These are phyloP conservation scores for Acanthamoeba sp. DNA, from an alignment of 208 protist genomes.

Conservation along the genomic window DNA sequence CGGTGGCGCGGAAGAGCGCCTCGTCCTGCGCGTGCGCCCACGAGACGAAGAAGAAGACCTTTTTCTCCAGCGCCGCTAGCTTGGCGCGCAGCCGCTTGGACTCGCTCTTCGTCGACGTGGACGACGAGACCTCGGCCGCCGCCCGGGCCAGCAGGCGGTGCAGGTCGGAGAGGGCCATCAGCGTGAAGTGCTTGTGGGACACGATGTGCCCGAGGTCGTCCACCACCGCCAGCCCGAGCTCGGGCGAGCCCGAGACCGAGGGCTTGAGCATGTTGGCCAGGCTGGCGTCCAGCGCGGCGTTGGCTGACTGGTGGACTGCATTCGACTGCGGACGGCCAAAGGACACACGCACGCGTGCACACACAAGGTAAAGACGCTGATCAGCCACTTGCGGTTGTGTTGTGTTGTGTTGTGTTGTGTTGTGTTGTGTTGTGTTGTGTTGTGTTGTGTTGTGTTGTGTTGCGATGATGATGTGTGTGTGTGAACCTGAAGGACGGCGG, in stretches of 20 bases:
- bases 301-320: not conserved
- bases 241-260: not conserved
- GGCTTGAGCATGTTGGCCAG: slow-evolving; percentile 1
- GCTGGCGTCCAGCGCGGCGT: not conserved
- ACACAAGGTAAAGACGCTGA: no score
- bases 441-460: no score
- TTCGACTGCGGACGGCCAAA: not conserved
- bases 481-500: not conserved
- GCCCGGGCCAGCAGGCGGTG: not conserved
- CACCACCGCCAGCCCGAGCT: not conserved
- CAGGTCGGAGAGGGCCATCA: slow-evolving; percentile 54
- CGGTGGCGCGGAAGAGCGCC: not conserved
- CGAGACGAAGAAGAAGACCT: slow-evolving; percentile 1
- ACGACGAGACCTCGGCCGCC: not conserved
- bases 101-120: not conserved
- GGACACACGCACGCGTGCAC: no score
- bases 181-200: not conserved
- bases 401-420: no score
- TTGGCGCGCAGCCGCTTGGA: slow-evolving; percentile 13
- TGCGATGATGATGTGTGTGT: no score
- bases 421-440: no score
- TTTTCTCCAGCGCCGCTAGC: slow-evolving; percentile 22
- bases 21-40: slow-evolving; percentile 30
- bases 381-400: not conserved
- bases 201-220: slow-evolving; percentile 10